Evolutionary conservation across 1,139 yeast genomes (phyloP), one percentile per base, ranked within the genome.

Genomic region (Debaryomyces nepalensis): DNA sequence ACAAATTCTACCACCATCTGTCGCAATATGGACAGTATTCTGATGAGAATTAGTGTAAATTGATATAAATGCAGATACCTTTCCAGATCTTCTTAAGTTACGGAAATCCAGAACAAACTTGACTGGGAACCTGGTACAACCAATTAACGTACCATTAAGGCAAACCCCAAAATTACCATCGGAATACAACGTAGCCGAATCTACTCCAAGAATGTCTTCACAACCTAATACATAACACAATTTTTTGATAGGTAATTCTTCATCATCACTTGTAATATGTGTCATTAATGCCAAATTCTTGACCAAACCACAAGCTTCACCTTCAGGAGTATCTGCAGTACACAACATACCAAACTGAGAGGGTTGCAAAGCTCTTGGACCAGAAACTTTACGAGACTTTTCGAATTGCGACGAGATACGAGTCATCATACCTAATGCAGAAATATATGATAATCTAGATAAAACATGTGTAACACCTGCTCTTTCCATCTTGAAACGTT

Each of bases 391-490:
- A 71, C 99, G 79, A 2, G 98, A 90, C 63, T 93, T 93, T 66
- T 93, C 99, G 60, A 93, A 93, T 66, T 93, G 99, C 6, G 98
- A 91, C 3, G 97, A 89, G 44, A 93, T 95, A 73, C 99, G 87
- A 11, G 99, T 93, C 99, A 93, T 93, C 99, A 93, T 93, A 57
- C 99, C 99, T 49, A 93, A 73, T 0, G 99, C 99, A 8, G 96
- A 84, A 40, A 93, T 93, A 62, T 90, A 93, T 23, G 96, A 87
- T 45, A 93, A 73, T 59, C 99, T 77, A 45, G 95, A 85, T 43
- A 93, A 73, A 35, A 93, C 98, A 62, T 93, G 99, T 3, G 99
- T 95, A 39, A 93, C 99, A 68, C 99, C 99, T 0, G 99, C 99
- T 50, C 99, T 82, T 70, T 95, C 99, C 99, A 93, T 93, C 84